A percentile compares a stretch with the other conserved stretches of the same genome.
phyloP scores from a whole-genome alignment of 495 filamentous ascomycete genomes.

The Sordaria brevicollis region DNA sequence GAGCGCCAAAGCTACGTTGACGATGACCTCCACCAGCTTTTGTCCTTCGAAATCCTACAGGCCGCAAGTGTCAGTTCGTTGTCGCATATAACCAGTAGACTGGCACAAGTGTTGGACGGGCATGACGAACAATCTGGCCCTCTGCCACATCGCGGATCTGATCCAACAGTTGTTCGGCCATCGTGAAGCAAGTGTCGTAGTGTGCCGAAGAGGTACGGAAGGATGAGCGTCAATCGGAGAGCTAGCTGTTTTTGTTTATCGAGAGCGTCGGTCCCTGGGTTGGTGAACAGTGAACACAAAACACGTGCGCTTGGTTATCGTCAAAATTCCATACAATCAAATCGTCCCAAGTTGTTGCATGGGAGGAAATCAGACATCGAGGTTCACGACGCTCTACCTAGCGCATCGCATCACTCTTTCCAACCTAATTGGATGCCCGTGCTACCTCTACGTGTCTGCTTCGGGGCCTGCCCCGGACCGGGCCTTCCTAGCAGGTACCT shows the following conservation, averaged over 20 bases:
- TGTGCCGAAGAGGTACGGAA: neutral
- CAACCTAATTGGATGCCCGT: neutral
- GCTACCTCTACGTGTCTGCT: neutral
- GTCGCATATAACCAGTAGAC: neutral
- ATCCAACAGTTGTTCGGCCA: conserved; percentile 70
- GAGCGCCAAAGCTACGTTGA: conserved; percentile 57
- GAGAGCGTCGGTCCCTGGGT: neutral
- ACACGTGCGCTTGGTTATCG: neutral
- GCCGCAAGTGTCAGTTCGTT: conserved; percentile 9
- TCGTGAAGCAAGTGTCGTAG: conserved; percentile 20
- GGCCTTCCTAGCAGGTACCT: no score
- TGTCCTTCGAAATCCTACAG: conserved; percentile 86
- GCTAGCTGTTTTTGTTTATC: neutral
- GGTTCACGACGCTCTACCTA: neutral
- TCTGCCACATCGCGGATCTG: conserved; percentile 68
- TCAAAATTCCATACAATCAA: neutral
- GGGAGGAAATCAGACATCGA: neutral
- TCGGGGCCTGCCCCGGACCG: neutral
- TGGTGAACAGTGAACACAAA: neutral
- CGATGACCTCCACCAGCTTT: conserved; percentile 65
- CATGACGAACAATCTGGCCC: conserved; percentile 66
- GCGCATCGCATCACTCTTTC: neutral
- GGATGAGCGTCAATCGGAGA: neutral
- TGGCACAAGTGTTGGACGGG: neutral
- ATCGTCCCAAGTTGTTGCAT: neutral